phyloP scores from a whole-genome alignment of 1,284 basidiomycete genomes.

The Porodaedalea pini region DNA sequence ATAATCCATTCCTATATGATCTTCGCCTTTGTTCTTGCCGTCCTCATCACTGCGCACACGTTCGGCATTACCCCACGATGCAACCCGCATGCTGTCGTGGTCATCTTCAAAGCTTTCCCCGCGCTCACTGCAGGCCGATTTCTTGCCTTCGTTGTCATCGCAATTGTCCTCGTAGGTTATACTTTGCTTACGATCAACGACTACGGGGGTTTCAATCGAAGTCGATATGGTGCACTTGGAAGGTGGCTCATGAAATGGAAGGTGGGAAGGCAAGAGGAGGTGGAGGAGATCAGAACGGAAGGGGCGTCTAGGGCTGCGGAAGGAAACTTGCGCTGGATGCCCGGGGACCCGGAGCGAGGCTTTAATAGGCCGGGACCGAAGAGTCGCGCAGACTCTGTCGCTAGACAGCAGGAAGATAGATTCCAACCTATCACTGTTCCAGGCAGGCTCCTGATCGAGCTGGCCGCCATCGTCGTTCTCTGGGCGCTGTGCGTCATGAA shows the following conservation, averaged over 20 bases:
- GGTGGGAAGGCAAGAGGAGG: not conserved
- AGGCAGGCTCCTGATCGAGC: conserved; percentile 21
- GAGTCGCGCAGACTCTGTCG: not conserved
- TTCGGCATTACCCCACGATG: conserved; percentile 26
- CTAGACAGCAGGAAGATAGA: not conserved
- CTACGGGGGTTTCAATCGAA: no score
- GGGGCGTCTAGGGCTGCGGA: no score
- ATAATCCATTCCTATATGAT: conserved; percentile 27
- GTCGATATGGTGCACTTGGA: not conserved
- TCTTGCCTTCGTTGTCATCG: conserved; percentile 21
- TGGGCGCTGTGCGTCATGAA: conserved; percentile 29
- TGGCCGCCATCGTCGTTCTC: conserved; percentile 23
- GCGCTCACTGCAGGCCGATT: conserved; percentile 26
- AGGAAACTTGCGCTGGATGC: no score
- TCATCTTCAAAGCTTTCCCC: conserved; percentile 27
- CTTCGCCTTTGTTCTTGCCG: conserved; percentile 26
- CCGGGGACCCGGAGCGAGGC: no score
- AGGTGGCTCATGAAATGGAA: no score
- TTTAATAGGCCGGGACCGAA: no score
- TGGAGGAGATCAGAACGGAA: no score
- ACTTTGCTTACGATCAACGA: not conserved
- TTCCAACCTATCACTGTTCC: conserved; percentile 4
- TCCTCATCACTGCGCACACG: conserved; percentile 23
- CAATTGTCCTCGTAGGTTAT: conserved; percentile 19
- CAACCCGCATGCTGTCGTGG: conserved; percentile 26